Base-by-base conservation (phyloP, 306 rosid genomes). In the Ceratonia siliqua region DNA sequence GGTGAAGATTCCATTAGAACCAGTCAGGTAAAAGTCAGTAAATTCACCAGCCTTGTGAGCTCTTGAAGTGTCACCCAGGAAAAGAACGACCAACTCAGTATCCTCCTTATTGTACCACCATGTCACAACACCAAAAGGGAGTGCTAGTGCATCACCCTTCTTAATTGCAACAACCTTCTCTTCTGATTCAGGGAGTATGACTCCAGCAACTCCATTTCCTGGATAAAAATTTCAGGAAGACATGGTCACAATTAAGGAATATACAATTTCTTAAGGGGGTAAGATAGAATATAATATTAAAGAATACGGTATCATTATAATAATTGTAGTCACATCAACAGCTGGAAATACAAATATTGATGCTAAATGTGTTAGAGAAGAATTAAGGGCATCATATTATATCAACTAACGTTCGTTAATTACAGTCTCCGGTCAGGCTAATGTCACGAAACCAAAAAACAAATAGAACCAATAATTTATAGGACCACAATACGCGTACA, bases 21-120 rank as follows among this genome's bases (percentile, higher is more conserved):
- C 93, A 0, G 81, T 86, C 17, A 92, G 85, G 28, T 70, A 89
- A 46, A 92, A 86, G n/a, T 84, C 84, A 1, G 97, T 92, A 73
- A 92, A 92, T 77, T 89, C 90, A 9, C 97, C 97, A 53, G 87
- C 32, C 78, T 83, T 92, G 87, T 88, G 97, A n/a, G 89, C 93
- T 58, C 85, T 89, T 22, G 89, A 82, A 8, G 97, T 92, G 58
- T 90, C 96, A 2, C 96, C 97, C 33, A 88, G 56, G 80, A 92
- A 89, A 52, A 92, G 89, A 54, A 92, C 85, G 5, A 85, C 92
- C 46, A 92, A 48, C 76, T 92, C 92, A 1, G 89, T 66, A 25
- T 90, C 93, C 36, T 87, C 92, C 79, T 83, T 88, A 81, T 89
- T 92, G 72, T 64, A 79, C 93, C 96, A 92, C 97, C 97, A 92